Evolutionary conservation across 2,329 filamentous ascomycete genomes (phyloP), one percentile per base, ranked within the genome.

Genomic region (Cladosporium oxysporum): DNA sequence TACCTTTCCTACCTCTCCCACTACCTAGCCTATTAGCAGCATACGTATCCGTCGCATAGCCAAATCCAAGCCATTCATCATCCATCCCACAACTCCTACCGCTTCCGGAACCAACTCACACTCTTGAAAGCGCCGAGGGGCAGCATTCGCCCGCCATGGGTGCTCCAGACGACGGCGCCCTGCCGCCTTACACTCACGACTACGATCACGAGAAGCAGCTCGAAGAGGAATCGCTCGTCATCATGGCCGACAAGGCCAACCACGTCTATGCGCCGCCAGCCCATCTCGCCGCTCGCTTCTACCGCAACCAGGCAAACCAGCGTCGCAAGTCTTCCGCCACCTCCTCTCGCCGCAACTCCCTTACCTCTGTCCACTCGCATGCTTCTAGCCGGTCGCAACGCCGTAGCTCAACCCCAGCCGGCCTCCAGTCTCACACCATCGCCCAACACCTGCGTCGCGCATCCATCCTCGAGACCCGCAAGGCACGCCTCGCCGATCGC

Each of bases 391-490:
- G 84, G 67, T 86, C 79, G 67, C 76, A 83, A 72, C 78, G 81
- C 67, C 79, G 80, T 69, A 70, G 71, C 47, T 82, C 82, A 76
- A 67, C 69, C 2, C 67, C 69, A 31, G 68, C 67, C 23, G 67
- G 70, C 57, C 82, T 80, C 67, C 90, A 92, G 79, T 92, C 89
- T 82, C 91, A 91, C 76, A 85, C 91, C 77, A 83, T 93, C 64
- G 90, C 91, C 65, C 91, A 93, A 75, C 91, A 93, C 75, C 83
- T 93, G 65, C 91, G 91, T 52, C 88, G 91, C 62, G 89, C 90
- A 58, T 92, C 90, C 18, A 93, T 94, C 66, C 85, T 94, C 68
- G 91, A 93, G 77, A 90, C 90, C 70, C 88, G 91, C 68, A 92
- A 91, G 75, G 91, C 91, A 16, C 86, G 91, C 23, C 83, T 95